Evolutionary conservation across 164 flowering plant genomes (phyloP).

Genomic region (Malania oleifera): DNA sequence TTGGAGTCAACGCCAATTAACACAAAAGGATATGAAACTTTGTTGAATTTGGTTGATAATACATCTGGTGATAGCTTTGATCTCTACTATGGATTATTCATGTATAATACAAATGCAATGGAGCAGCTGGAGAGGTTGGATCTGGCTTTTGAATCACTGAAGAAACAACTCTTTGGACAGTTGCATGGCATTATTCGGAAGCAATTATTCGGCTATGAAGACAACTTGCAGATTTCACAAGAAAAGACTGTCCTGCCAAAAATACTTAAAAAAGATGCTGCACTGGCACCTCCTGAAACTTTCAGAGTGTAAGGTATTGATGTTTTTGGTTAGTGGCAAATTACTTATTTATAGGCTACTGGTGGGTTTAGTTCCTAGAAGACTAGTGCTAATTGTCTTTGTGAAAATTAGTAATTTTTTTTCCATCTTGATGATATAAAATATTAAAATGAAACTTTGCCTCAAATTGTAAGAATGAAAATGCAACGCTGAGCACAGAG

Average conservation of each 20-base stretch:
- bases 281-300: neutral
- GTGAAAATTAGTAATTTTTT: too few species aligned
- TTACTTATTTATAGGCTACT: neutral
- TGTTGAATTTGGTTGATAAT: constrained; percentile 69
- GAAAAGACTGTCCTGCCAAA: neutral
- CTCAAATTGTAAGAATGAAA: too few species aligned
- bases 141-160: constrained; percentile 9
- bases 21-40: constrained; percentile 73
- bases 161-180: constrained; percentile 6
- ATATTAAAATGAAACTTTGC: too few species aligned
- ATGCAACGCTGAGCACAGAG: too few species aligned
- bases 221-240: neutral
- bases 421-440: too few species aligned
- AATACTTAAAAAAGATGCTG: neutral
- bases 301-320: neutral
- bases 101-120: constrained; percentile 42
- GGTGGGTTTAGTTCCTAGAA: too few species aligned
- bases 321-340: neutral
- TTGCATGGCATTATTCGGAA: constrained; percentile 3
- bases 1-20: constrained; percentile 64
- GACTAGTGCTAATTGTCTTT: too few species aligned
- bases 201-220: neutral
- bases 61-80: constrained; percentile 78
- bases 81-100: constrained; percentile 73
- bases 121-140: constrained; percentile 4